Percentiles rank a stretch among this genome's conserved stretches.
These are phyloP conservation scores for Candida ovalis DNA, from an alignment of 805 yeast genomes.

Conservation along the genomic window DNA sequence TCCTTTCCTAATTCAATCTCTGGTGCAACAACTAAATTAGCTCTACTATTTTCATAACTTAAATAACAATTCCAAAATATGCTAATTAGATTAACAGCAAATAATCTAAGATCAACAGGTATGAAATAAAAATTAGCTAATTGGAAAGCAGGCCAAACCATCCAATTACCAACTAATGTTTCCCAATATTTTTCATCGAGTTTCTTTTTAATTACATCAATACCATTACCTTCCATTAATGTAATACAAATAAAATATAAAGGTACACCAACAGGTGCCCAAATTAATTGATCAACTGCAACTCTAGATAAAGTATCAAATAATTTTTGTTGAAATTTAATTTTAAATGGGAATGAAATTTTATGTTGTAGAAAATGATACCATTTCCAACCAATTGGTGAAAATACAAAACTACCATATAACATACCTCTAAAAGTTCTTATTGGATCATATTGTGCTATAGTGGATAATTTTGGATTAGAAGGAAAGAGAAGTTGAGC, in stretches of 20 bases:
- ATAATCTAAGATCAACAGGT: constrained; percentile 66
- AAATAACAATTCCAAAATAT: constrained; percentile 83
- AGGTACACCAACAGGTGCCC: constrained; percentile 79
- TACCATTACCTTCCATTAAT: constrained; percentile 51
- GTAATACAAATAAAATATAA: constrained; percentile 68
- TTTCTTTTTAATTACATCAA: constrained; percentile 38
- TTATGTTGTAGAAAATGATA: constrained; percentile 45
- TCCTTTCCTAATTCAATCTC: neutral
- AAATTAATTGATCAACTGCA: constrained; percentile 63
- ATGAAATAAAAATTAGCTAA: constrained; percentile 68
- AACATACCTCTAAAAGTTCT: constrained; percentile 61
- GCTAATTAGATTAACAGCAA: constrained; percentile 67
- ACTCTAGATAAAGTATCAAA: constrained; percentile 47
- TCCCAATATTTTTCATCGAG: constrained; percentile 53
- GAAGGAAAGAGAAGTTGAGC: constrained; percentile 59
- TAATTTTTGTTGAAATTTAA: constrained; percentile 9
- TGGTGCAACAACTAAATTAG: constrained; percentile 6
- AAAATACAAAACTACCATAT: constrained; percentile 72
- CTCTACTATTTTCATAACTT: constrained; percentile 48
- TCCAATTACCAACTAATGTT: constrained; percentile 73
- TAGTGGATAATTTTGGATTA: neutral
- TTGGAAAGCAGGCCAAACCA: constrained; percentile 90
- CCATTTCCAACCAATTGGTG: constrained; percentile 75
- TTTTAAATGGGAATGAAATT: constrained; percentile 35
- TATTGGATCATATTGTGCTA: constrained; percentile 39